Percentiles rank a stretch among this genome's conserved stretches.
Evolutionary conservation across 176 grass and related monocot species (phyloP).

Genomic region (Cenchrus fungigraminus): DNA sequence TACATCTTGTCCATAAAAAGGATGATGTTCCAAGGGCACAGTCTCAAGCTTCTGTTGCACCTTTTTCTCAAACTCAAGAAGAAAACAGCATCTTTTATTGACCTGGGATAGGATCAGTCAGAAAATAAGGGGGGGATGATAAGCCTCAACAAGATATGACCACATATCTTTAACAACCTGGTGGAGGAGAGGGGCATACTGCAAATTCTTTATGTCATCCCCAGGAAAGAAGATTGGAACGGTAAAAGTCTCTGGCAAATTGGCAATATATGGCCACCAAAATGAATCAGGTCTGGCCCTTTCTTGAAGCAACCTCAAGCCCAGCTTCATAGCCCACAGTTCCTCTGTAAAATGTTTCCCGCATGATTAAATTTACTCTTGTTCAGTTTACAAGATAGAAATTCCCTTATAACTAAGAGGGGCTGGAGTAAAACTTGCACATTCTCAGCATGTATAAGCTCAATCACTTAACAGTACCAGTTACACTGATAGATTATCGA

Average conservation of each 20-base stretch:
- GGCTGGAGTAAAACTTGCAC: background rate
- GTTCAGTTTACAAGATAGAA: conserved; percentile 39
- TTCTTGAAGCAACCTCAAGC: conserved; percentile 96
- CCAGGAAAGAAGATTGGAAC: conserved; percentile 81
- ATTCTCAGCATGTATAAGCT: background rate
- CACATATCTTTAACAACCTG: conserved; percentile 58
- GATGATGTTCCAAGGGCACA: conserved; percentile 54
- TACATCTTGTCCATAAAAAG: conserved; percentile 85
- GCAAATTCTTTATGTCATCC: conserved; percentile 87
- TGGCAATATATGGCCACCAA: conserved; percentile 97
- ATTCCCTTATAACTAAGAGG: conserved; percentile 26
- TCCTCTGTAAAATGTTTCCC: conserved; percentile 88
- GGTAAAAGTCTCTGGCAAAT: conserved; percentile 78
- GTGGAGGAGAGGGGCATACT: conserved; percentile 83
- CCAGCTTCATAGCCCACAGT: conserved; percentile 92
- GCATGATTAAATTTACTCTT: conserved; percentile 56
- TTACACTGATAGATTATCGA: background rate
- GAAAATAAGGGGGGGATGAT: conserved; percentile 21
- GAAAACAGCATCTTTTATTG: conserved; percentile 91
- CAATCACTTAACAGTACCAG: background rate
- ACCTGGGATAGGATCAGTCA: conserved; percentile 62
- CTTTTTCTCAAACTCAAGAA: conserved; percentile 81
- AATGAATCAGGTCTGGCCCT: conserved; percentile 66
- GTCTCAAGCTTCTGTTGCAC: conserved; percentile 49
- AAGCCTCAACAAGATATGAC: conserved; percentile 16